Base-by-base conservation (phyloP, 1,284 basidiomycete genomes). In the Naganishia cerealis region DNA sequence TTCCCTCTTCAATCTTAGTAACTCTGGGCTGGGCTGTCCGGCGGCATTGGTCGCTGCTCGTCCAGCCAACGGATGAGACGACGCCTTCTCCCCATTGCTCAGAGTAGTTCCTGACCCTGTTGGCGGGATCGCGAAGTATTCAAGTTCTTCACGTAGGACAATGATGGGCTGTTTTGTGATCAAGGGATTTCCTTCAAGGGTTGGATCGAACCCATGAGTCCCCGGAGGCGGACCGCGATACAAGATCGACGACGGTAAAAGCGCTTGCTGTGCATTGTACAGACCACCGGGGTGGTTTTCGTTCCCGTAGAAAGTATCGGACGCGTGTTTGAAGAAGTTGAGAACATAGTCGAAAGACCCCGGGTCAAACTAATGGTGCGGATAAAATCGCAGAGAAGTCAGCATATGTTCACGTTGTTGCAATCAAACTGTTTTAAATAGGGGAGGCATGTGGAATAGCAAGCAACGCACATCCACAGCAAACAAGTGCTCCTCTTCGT, bases 111-210 rank as follows among this genome's bases (percentile, higher is more conserved):
- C 9, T n/a, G 66, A 24, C 21, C 40, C 26, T 7, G 57, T 87
- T n/a, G 89, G 88, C 1, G 94, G 91, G 71, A 99, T 97, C 43
- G 91, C 89, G 76, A 99, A 99, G 81, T 97, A 99, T 80, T 99
- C 96, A 66, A 99, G 86, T 81, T 99, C 95, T 80, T 99, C 95
- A 43, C 95, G 87, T 58, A 99, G 86, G 36, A 99, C 95, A 73
- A 99, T 99, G 78, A 99, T 96, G 46, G 96, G 94, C 80, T 99
- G 96, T 82, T 98, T 98, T 63, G 89, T 87, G 69, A 98, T 85
- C 52, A 99, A 85, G 0, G 95, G 95, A 76, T 96, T 96, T 77
- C 93, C 90, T 59, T 75, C 74, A 36, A 76, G 72, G 12, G 63
- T 26, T 16, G 40, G 57, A n/a, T 61, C 58, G 29, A 58, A 67